phyloP scores from a whole-genome alignment of 805 yeast species.

The Scheffersomyces ergatensis region DNA sequence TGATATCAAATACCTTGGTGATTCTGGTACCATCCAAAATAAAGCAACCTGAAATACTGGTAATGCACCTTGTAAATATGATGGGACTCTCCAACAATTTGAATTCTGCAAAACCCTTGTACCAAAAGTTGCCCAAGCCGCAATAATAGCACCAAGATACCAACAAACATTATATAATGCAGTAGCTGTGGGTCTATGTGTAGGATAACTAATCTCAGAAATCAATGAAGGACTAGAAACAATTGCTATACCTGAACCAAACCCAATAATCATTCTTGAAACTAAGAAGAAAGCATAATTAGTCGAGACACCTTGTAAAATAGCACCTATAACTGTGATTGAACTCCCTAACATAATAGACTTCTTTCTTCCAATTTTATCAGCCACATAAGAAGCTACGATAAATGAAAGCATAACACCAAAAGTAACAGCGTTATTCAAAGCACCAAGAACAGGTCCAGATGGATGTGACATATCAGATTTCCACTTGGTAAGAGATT shows the following conservation, averaged over 20 bases:
- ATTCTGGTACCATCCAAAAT: slow-evolving; percentile 45
- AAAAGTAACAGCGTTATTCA: slow-evolving; percentile 39
- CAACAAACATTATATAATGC: slow-evolving; percentile 48
- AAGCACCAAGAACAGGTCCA: slow-evolving; percentile 40
- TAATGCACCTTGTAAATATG: slow-evolving; percentile 47
- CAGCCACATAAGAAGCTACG: slow-evolving; percentile 26
- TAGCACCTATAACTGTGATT: slow-evolving; percentile 29
- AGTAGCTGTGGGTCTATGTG: slow-evolving; percentile 39
- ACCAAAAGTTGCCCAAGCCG: slow-evolving; percentile 53
- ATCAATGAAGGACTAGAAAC: slow-evolving; percentile 47
- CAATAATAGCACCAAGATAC: slow-evolving; percentile 52
- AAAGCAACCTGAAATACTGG: slow-evolving; percentile 40
- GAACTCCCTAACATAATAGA: slow-evolving; percentile 21
- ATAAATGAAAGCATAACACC: slow-evolving; percentile 34
- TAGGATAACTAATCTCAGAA: slow-evolving; percentile 50
- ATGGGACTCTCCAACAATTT: slow-evolving; percentile 56
- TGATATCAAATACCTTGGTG: slow-evolving; percentile 44
- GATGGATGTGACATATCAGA: slow-evolving; percentile 34
- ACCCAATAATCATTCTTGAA: slow-evolving; percentile 49
- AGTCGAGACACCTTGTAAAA: slow-evolving; percentile 35
- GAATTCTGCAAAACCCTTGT: slow-evolving; percentile 26
- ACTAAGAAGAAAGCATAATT: slow-evolving; percentile 38
- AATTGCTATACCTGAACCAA: slow-evolving; percentile 40
- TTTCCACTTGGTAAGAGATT: slow-evolving; percentile 42
- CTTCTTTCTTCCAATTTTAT: slow-evolving; percentile 40